Base-by-base conservation (phyloP, 176 grass and related monocot species). In the Guadua angustifolia region DNA sequence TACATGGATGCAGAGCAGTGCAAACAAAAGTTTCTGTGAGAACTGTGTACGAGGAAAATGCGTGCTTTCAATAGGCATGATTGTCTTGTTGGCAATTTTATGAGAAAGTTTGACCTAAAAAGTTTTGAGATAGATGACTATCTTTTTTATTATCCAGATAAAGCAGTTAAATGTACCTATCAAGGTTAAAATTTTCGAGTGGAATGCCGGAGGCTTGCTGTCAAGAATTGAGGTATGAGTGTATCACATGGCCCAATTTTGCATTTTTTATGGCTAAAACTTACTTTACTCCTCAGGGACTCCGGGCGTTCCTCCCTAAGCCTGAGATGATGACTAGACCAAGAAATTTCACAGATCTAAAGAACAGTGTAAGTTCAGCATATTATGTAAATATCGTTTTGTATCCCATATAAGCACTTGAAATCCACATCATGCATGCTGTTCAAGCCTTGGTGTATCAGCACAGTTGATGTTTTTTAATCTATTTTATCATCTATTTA, bases 291-390 rank as follows among this genome's bases (percentile, higher is more conserved):
- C 69, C 35, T 83, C 84, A 93, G 92, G 95, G 95, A 6, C 86
- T 97, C 82, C 88, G 95, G 43, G 95, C 90, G 19, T 97, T 93
- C 66, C 90, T 97, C n/a, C 95, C 95, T 81, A 97, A 93, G 86
- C 84, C 83, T 82, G 90, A 93, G 81, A 82, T 97, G 86, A 91
- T 93, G 86, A 84, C 81, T 47, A 89, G 71, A 86, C 88, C 94
- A 82, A 91, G 72, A 81, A 94, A 91, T 74, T 97, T 93, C 82
- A 90, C 75, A 39, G 90, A 92, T 68, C 88, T 92, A 36, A 97
- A 97, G 86, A 85, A 89, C 58, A 89, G 79, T 91, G 95, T 97
- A 89, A 93, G 88, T 90, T 43, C 13, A 39, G 16, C n/a, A 56
- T 81, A 8, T 66, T 57, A 22, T 82, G 26, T 44, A 66, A 14